These are phyloP conservation scores for Pulveroboletus sp. DNA, from an alignment of 768 basidiomycete species.

Conservation along the genomic window DNA sequence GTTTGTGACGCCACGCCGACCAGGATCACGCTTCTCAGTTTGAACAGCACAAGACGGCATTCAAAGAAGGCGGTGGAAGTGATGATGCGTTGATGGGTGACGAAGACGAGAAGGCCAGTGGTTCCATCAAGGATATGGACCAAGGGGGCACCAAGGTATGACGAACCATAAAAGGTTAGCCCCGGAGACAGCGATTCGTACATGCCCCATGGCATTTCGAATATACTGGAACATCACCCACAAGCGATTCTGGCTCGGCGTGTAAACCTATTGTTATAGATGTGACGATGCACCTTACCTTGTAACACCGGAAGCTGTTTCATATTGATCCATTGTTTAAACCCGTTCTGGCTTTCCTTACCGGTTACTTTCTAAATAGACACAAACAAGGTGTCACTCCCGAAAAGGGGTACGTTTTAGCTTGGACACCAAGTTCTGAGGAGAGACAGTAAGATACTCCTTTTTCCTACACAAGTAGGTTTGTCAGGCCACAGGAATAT, in stretches of 20 bases:
- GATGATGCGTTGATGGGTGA: slow-evolving; percentile 38
- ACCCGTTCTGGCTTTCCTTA: too few species aligned
- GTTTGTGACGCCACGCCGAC: background rate
- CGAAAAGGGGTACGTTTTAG: background rate
- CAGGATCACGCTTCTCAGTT: slow-evolving; percentile 75
- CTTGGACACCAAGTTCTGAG: too few species aligned
- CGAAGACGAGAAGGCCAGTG: slow-evolving; percentile 8
- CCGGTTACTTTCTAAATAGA: background rate
- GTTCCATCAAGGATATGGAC: slow-evolving; percentile 9
- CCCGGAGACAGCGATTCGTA: background rate
- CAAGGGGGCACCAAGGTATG: slow-evolving; percentile 1
- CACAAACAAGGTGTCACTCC: background rate
- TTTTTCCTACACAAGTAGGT: background rate
- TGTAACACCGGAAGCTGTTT: too few species aligned
- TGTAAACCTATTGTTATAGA: too few species aligned
- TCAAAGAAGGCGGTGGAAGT: slow-evolving; percentile 65
- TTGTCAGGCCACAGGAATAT: background rate
- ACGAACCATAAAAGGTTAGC: background rate
- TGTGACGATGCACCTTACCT: too few species aligned
- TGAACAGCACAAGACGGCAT: slow-evolving; percentile 75
- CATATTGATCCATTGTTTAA: too few species aligned
- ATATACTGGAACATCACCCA: background rate
- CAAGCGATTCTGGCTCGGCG: too few species aligned
- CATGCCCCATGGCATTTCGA: background rate
- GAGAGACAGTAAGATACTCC: too few species aligned